These are phyloP conservation scores for Flaveria floridana DNA, from an alignment of 140 eudicot genomes.

Conservation along the genomic window DNA sequence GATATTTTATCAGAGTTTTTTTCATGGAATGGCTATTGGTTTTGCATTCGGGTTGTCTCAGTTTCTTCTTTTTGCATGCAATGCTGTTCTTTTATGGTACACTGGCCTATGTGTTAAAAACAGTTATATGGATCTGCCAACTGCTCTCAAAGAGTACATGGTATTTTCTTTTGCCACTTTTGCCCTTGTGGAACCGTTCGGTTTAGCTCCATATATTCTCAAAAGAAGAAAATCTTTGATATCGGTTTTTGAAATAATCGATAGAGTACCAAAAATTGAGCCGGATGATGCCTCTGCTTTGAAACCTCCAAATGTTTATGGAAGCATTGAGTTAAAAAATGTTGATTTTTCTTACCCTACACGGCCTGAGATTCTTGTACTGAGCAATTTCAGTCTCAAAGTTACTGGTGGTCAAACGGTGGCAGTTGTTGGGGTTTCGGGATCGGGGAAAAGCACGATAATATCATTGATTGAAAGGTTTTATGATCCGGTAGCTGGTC, in stretches of 20 bases:
- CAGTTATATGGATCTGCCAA: conserved; percentile 47
- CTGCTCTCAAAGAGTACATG: conserved; percentile 95
- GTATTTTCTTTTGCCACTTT: conserved; percentile 96
- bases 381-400: conserved; percentile 86
- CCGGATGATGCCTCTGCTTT: conserved; percentile 81
- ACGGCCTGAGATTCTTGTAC: conserved; percentile 76
- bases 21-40: conserved; percentile 90
- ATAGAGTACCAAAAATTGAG: conserved; percentile 77
- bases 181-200: conserved; percentile 97
- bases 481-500: conserved; percentile 93
- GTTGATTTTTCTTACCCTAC: conserved; percentile 88
- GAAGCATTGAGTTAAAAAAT: conserved; percentile 85
- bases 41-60: conserved; percentile 90
- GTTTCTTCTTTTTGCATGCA: conserved; percentile 93
- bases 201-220: conserved; percentile 93
- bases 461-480: conserved; percentile 82
- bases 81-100: conserved; percentile 91
- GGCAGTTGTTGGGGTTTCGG: conserved; percentile 97
- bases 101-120: conserved; percentile 72
- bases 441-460: conserved; percentile 97
- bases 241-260: conserved; percentile 89
- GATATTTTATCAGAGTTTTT: conserved; percentile 77
- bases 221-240: conserved; percentile 87
- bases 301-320: conserved; percentile 94
- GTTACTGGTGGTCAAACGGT: conserved; percentile 95